A percentile compares a stretch with the other conserved stretches of the same genome.
Evolutionary conservation across 148 eudicot genomes (phyloP).

Genomic region (Chenopodium formosanum): DNA sequence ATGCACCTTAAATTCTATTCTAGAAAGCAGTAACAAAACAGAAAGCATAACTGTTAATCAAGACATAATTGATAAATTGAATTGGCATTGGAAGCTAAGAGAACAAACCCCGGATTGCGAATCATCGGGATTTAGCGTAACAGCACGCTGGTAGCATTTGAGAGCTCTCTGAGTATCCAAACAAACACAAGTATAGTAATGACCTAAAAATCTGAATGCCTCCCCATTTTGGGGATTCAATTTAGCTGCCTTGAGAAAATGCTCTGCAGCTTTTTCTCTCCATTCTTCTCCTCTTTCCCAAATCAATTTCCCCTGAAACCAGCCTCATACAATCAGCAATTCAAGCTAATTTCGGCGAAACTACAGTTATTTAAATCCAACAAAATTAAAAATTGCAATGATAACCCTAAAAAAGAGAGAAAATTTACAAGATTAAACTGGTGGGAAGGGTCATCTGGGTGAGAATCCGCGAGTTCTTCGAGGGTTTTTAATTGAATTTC

Average conservation of each 20-base stretch:
- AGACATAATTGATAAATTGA: background rate
- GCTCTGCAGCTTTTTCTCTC: conserved; percentile 76
- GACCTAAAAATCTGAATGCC: conserved; percentile 79
- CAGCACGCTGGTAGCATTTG: conserved; percentile 94
- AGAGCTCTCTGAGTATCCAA: conserved; percentile 75
- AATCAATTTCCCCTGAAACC: conserved; percentile 54
- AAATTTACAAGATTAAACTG: conserved; percentile 54
- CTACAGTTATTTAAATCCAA: no score
- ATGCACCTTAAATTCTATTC: background rate
- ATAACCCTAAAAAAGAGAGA: background rate
- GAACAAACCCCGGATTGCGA: conserved; percentile 68
- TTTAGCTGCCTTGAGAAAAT: conserved; percentile 69
- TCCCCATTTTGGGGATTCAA: conserved; percentile 68
- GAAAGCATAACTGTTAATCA: background rate
- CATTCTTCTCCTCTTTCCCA: conserved; percentile 65
- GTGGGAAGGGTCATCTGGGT: conserved; percentile 61
- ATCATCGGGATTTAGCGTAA: conserved; percentile 69
- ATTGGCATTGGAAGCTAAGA: conserved; percentile 2
- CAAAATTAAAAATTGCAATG: background rate
- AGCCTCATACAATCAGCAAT: background rate
- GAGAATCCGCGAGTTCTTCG: conserved; percentile 45
- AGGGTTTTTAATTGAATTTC: conserved; percentile 30
- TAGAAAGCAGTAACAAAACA: background rate
- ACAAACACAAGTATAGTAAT: conserved; percentile 54
- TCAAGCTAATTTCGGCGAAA: background rate